Conservation (phyloP, 805 yeast species). For the Pichia heedii region DNA sequence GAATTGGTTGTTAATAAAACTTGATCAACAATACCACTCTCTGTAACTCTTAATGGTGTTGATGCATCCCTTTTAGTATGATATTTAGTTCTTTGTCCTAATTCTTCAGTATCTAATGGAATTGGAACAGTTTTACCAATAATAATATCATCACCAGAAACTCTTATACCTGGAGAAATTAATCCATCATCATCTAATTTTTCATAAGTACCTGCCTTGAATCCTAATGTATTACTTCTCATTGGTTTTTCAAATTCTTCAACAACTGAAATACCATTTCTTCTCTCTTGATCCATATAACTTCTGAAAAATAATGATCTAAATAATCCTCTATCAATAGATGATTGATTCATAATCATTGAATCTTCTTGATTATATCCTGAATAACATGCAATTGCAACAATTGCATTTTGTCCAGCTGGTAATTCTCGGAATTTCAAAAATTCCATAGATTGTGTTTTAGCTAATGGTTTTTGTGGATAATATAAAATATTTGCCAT, state of each 20-base stretch:
- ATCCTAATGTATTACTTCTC: constrained; percentile 85
- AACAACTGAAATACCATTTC: constrained; percentile 96
- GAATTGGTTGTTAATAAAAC: constrained; percentile 94
- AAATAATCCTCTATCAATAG: constrained; percentile 94
- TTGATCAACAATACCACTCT: constrained; percentile 97
- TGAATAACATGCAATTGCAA: constrained; percentile 95
- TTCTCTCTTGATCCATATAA: constrained; percentile 96
- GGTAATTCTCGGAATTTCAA: constrained; percentile 96
- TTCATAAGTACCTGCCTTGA: constrained; percentile 97
- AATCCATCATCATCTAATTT: constrained; percentile 97
- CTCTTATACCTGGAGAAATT: constrained; percentile 97
- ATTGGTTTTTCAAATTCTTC: constrained; percentile 98
- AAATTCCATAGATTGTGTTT: constrained; percentile 96
- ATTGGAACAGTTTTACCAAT: constrained; percentile 99
- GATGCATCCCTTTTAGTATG: constrained; percentile 99
- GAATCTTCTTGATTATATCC: constrained; percentile 99
- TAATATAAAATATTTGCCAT: constrained; percentile 97
- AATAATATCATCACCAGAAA: constrained; percentile 96
- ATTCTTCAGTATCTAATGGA: constrained; percentile 97
- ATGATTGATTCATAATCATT: constrained; percentile 97
- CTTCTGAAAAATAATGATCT: constrained; percentile 94
- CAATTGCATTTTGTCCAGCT: constrained; percentile 98
- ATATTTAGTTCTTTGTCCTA: constrained; percentile 97
- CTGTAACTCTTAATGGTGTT: constrained; percentile 93
- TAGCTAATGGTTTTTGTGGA: constrained; percentile 97